Conservation (phyloP, 768 basidiomycete species). For the Termitomyces titanicus region DNA sequence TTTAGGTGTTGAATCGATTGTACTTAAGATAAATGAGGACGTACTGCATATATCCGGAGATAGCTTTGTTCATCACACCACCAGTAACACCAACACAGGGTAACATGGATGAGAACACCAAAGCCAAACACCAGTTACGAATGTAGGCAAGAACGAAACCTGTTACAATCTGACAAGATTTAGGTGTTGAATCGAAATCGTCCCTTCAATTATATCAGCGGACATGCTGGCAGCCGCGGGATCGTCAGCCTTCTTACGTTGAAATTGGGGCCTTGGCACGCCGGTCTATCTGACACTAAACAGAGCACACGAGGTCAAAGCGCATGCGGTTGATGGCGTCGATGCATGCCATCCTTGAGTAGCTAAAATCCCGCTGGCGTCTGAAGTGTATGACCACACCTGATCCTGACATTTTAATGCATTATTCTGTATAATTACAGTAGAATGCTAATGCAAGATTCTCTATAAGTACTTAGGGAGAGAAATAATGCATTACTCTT, state of each 20-base stretch:
- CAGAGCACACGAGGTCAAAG: too few relatives aligned
- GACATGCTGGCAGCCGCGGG: slow-evolving; percentile 15
- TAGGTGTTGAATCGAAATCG: slow-evolving; percentile 35
- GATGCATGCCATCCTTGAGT: too few relatives aligned
- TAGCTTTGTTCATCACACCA: slow-evolving; percentile 63
- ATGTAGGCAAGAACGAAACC: slow-evolving; percentile 77
- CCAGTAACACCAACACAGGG: slow-evolving; percentile 81
- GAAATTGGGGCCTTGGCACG: not conserved
- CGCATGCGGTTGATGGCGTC: too few relatives aligned
- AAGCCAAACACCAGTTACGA: slow-evolving; percentile 76
- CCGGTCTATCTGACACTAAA: slow-evolving; percentile 19
- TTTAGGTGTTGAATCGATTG: not conserved
- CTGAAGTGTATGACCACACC: too few relatives aligned
- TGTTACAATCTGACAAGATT: slow-evolving; percentile 44
- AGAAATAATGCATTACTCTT: too few relatives aligned
- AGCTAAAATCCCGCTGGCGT: too few relatives aligned
- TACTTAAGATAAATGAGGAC: not conserved
- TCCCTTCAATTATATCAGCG: slow-evolving; percentile 11
- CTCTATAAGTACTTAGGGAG: too few relatives aligned
- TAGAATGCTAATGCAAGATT: too few relatives aligned
- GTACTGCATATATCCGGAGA: slow-evolving; percentile 63
- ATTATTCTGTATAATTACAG: too few relatives aligned
- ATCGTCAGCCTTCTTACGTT: slow-evolving; percentile 20
- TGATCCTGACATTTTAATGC: too few relatives aligned
- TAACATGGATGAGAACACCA: slow-evolving; percentile 77